Evolutionary conservation across 441 rosid genomes (phyloP).

Genomic region (Macaranga tanarius): DNA sequence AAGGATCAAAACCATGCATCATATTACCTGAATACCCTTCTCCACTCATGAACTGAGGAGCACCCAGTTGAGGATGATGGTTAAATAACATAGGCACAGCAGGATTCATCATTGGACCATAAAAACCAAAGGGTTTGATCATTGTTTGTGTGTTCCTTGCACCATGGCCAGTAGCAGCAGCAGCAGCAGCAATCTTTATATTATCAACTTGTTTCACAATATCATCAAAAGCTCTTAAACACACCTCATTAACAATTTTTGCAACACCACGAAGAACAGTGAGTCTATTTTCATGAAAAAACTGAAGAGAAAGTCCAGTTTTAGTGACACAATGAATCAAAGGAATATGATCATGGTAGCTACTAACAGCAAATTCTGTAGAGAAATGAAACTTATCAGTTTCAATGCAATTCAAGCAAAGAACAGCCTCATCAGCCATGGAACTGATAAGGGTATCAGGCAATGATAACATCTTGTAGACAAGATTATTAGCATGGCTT

Average conservation of each 20-base stretch:
- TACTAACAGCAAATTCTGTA: neutral
- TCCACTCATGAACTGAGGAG: neutral
- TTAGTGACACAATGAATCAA: slow-evolving; percentile 31
- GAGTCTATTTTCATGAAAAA: slow-evolving; percentile 37
- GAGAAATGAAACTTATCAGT: slow-evolving; percentile 12
- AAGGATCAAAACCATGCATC: slow-evolving; percentile 8
- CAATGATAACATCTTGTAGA: slow-evolving; percentile 23
- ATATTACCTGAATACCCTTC: neutral
- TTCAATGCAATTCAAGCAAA: slow-evolving; percentile 42
- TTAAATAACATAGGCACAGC: neutral
- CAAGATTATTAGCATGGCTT: slow-evolving; percentile 21
- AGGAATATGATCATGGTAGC: slow-evolving; percentile 24
- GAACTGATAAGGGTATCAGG: slow-evolving; percentile 35
- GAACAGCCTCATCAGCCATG: slow-evolving; percentile 53
- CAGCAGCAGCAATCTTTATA: neutral
- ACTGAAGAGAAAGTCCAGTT: slow-evolving; percentile 27
- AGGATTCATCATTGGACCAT: slow-evolving; percentile 11
- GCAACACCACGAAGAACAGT: slow-evolving; percentile 26
- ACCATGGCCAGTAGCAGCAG: neutral
- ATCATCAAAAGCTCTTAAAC: slow-evolving; percentile 53
- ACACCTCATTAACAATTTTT: slow-evolving; percentile 36
- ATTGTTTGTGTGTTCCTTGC: neutral
- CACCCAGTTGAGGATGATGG: no score
- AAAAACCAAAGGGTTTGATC: neutral
- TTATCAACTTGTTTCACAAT: slow-evolving; percentile 21